phyloP scores from a whole-genome alignment of 2,329 filamentous ascomycete genomes.

The Pseudogymnoascus sp. region DNA sequence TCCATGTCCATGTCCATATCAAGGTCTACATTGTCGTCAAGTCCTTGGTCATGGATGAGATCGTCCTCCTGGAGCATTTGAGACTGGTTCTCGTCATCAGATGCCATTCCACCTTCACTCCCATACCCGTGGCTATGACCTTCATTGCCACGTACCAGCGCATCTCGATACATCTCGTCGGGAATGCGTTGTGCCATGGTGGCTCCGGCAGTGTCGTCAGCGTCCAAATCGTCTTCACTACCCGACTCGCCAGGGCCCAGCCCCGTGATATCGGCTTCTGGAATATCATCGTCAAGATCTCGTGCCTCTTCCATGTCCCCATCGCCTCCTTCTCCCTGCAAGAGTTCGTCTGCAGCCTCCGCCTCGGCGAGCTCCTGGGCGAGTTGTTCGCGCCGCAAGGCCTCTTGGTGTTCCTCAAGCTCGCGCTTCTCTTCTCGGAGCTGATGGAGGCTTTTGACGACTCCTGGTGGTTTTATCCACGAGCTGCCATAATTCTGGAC shows the following conservation, averaged over 20 bases:
- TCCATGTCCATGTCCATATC: conserved; percentile 49
- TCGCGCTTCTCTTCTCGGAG: conserved; percentile 84
- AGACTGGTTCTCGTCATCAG: conserved; percentile 48
- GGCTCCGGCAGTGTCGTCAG: conserved; percentile 28
- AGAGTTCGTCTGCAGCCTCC: conserved; percentile 33
- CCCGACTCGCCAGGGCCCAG: conserved; percentile 37
- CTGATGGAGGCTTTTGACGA: conserved; percentile 83
- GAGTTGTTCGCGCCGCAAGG: conserved; percentile 60
- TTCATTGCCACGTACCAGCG: conserved; percentile 44
- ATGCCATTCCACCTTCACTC: conserved; percentile 39
- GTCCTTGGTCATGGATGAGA: conserved; percentile 32
- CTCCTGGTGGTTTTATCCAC: conserved; percentile 85
- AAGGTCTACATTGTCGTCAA: conserved; percentile 27
- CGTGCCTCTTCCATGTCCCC: conserved; percentile 41
- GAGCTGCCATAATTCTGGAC: conserved; percentile 79
- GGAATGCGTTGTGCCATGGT: conserved; percentile 34
- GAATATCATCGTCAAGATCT: conserved; percentile 67
- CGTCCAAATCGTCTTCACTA: conserved; percentile 33
- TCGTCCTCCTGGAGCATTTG: conserved; percentile 58
- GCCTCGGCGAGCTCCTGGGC: conserved; percentile 68
- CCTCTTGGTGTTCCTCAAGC: conserved; percentile 74
- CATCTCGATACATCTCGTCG: conserved; percentile 55
- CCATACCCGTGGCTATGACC: conserved; percentile 37
- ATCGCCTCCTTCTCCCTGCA: conserved; percentile 37
- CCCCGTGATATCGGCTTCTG: conserved; percentile 43